Percentiles rank a stretch among this genome's conserved stretches.
Evolutionary conservation across 257 asterid species (phyloP).

Genomic region (Prunella vulgaris): DNA sequence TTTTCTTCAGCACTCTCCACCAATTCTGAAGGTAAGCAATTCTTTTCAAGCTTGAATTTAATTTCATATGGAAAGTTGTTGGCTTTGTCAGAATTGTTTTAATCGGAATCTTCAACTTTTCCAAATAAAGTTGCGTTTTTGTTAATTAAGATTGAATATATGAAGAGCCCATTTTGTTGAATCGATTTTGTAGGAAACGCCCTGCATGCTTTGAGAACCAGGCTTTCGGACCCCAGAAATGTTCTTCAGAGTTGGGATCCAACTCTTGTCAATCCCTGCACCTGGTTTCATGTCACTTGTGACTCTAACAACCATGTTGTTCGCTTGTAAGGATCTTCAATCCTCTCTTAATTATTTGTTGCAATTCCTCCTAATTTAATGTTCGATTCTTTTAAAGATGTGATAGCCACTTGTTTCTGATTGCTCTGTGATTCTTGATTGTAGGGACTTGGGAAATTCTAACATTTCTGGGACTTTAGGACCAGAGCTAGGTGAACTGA

Average conservation of each 20-base stretch:
- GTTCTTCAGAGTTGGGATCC: slow-evolving; percentile 97
- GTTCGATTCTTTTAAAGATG: not conserved
- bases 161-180: slow-evolving; percentile 5
- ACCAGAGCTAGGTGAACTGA: slow-evolving; percentile 80
- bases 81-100: not conserved
- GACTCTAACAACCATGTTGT: slow-evolving; percentile 67
- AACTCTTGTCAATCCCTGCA: slow-evolving; percentile 90
- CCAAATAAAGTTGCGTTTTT: not conserved
- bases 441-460: slow-evolving; percentile 91
- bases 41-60: not conserved
- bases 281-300: slow-evolving; percentile 95
- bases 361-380: not conserved
- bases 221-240: slow-evolving; percentile 67
- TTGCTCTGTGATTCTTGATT: slow-evolving; percentile 8
- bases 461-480: slow-evolving; percentile 83
- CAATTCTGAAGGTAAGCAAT: slow-evolving; percentile 59
- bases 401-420: not conserved
- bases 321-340: slow-evolving; percentile 67
- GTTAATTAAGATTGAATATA: too few relatives aligned
- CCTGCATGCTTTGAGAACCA: slow-evolving; percentile 67
- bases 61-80: not conserved
- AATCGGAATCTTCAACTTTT: not conserved
- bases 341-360: not conserved
- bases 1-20: slow-evolving; percentile 41
- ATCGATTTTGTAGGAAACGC: slow-evolving; percentile 59